Evolutionary conservation across 2,329 filamentous ascomycete species (phyloP), one percentile per base, ranked within the genome.

Genomic region (Dissoconium aciculare): DNA sequence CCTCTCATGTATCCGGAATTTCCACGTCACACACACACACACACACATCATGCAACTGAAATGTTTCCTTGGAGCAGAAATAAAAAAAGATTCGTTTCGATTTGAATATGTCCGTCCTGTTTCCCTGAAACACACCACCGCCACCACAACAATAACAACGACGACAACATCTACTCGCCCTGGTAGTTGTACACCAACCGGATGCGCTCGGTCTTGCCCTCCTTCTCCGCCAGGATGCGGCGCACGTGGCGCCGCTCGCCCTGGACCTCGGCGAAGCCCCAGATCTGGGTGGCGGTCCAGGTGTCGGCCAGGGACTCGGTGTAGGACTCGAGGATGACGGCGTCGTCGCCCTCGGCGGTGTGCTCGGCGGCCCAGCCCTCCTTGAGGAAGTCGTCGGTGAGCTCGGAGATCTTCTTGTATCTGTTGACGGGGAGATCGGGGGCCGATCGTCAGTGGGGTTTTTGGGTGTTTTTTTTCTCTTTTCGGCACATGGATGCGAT

Each of bases 311-410:
- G 37, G 43, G 63, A 71, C 31, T 56, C 54, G 13, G 64, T 68
- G 36, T 49, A 62, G 38, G 55, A 63, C 50, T 72, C 57, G 15
- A 74, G 38, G 34, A 61, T 54, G 8, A 48, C 42, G 12, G 41
- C 42, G 6, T 51, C 56, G 1, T 63, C 59, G 15, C 43, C 44
- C 6, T 52, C 56, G 2, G 64, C 60, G n/a, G n/a, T n/a, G n/a
- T n/a, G n/a, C 38, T 69, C 72, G 30, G 66, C 61, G 11, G 71
- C 46, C 67, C 77, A 84, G 16, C 67, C 69, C 28, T 63, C 54
- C 39, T 61, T 63, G 32, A 75, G 60, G 34, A 58, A 70, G 23
- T 63, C 57, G 26, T 56, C 53, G 4, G 52, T 46, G 9, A 55
- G 38, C 9, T 58, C 54, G 25, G 45, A 49, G 28, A 55, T 43